Base-by-base conservation (phyloP, 2,329 filamentous ascomycete genomes). In the Chrysoporthe cubensis region DNA sequence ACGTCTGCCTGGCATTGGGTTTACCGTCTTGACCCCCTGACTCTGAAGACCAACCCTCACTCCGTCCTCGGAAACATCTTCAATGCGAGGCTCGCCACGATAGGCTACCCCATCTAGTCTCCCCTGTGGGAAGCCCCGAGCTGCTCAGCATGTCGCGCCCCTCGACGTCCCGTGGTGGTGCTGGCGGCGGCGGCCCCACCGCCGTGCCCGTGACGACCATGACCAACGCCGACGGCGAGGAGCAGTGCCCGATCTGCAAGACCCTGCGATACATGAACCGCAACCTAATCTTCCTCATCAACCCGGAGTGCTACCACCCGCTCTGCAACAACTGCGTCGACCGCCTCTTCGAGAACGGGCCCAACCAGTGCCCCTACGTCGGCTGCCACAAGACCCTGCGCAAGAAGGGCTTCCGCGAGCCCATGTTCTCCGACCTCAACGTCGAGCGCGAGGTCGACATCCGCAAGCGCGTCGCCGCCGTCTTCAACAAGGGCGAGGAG, bases 281-380 rank as follows among this genome's bases (percentile, higher is more conserved):
- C 70, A 91, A 94, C 81, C 94, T 99, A 87, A 87, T 91, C 72
- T 98, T 99, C 81, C 91, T 96, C 74, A 94, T 99, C 82, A 97
- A 98, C 79, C 93, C 95, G 9, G 94, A 97, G 84, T 99, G 96
- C 87, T 99, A 99, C 84, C 96, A 99, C 84, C 93, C 93, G 73
- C 98, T 99, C 93, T 99, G 96, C 84, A 91, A 93, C 78, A 94
- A 92, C 67, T 99, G 96, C 82, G 94, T 98, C 54, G 92, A 95
- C 79, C 91, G 95, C 66, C 92, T 98, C 74, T 99, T 98, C 85
- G 91, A 91, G 46, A 90, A 93, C 66, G 96, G 96, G 0, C 96
- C 96, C 0, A 93, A 94, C 66, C 92, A 94, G 70, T 99, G 96
- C 77, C 96, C 96, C 1, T 93, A 97, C 68, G 92, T 93, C 0